Conservation (phyloP, 176 grass and related monocot species). For the Neostapfia colusana region DNA sequence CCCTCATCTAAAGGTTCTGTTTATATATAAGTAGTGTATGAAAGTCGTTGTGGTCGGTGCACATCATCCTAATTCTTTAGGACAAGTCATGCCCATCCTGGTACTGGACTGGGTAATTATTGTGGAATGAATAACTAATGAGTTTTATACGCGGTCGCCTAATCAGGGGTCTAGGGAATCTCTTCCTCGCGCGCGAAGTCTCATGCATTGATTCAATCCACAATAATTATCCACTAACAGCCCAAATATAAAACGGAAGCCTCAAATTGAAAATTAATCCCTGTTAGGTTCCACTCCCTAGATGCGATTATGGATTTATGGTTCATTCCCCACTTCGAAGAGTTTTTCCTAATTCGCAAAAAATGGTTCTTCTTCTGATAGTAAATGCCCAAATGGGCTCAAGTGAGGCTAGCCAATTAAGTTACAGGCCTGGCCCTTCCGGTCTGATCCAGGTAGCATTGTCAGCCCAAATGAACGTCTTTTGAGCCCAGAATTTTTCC, state of each 20-base stretch:
- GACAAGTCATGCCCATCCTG: background rate
- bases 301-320: no score
- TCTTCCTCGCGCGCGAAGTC: no score
- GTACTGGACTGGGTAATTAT: background rate
- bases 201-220: no score
- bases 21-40: background rate
- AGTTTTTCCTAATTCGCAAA: no score
- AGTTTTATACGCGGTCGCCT: background rate
- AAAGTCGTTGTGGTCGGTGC: background rate
- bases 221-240: no score
- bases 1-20: no score
- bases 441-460: background rate
- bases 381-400: background rate
- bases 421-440: background rate
- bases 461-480: background rate
- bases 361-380: no score
- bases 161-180: no score
- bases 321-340: no score
- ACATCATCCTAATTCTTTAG: background rate
- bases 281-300: no score
- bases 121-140: background rate
- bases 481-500: background rate
- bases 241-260: no score
- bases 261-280: no score
- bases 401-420: background rate